These are phyloP conservation scores for Trichoderma endophyticum DNA, from an alignment of 2,329 filamentous ascomycete genomes.

Conservation along the genomic window DNA sequence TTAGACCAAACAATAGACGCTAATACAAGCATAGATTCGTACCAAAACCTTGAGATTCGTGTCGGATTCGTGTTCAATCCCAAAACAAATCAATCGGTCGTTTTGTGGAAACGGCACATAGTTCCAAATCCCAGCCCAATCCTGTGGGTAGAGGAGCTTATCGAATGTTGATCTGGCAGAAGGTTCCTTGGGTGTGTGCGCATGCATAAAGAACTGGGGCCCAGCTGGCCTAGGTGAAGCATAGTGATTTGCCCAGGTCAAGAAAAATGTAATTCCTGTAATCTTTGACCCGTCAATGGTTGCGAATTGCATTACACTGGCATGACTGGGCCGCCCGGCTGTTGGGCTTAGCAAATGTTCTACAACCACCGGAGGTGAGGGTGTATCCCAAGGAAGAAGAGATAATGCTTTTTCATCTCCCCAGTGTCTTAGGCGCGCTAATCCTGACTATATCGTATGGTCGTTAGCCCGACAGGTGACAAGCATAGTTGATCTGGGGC, in stretches of 20 bases:
- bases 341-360: background rate
- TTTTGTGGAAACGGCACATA: background rate
- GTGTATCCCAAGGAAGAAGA: background rate
- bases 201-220: background rate
- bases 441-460: background rate
- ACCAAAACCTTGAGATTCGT: background rate
- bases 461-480: background rate
- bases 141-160: background rate
- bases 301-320: background rate
- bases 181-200: background rate
- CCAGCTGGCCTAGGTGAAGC: background rate
- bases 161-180: background rate
- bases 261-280: background rate
- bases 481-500: background rate
- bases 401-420: background rate
- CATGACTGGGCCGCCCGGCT: too few relatives aligned
- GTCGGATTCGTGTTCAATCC: background rate
- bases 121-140: background rate
- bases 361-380: background rate
- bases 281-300: background rate
- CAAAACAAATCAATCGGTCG: background rate
- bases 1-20: background rate
- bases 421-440: background rate
- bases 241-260: background rate
- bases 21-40: background rate